A percentile compares a stretch with the other conserved stretches of the same genome.
phyloP scores from a whole-genome alignment of 129 eudicot species.

The Heracleum sosnowskyi region DNA sequence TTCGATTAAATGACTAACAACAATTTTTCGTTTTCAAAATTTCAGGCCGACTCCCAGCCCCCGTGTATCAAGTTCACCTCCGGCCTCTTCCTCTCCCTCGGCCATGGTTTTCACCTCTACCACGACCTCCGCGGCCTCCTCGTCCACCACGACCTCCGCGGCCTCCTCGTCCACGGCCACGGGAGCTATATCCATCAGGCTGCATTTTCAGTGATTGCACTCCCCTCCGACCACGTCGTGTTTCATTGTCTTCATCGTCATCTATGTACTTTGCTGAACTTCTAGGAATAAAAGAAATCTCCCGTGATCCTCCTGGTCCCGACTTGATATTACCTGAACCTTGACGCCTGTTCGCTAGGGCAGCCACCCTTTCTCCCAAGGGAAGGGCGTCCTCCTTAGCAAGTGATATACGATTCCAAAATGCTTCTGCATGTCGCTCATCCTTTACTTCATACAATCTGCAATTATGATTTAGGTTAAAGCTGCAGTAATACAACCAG shows the following conservation, averaged over 20 bases:
- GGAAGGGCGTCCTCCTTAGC: constrained; percentile 79
- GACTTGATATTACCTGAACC: constrained; percentile 47
- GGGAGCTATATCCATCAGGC: constrained; percentile 40
- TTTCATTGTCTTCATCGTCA: constrained; percentile 48
- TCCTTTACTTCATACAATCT: constrained; percentile 95
- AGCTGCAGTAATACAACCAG: not conserved
- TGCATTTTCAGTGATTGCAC: constrained; percentile 63
- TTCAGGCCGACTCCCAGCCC: not conserved
- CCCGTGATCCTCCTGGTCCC: constrained; percentile 89
- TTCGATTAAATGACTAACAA: not conserved
- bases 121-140: constrained; percentile 32
- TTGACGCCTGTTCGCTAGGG: constrained; percentile 23
- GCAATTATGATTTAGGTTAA: constrained; percentile 16
- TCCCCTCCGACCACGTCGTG: constrained; percentile 54
- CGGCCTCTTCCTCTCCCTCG: constrained; percentile 47
- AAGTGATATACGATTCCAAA: constrained; percentile 52
- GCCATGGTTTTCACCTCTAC: constrained; percentile 31
- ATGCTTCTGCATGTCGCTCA: constrained; percentile 89
- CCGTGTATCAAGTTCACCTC: constrained; percentile 14
- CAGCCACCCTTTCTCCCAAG: constrained; percentile 70
- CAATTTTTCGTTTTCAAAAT: not conserved
- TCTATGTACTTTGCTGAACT: constrained; percentile 53
- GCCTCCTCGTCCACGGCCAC: constrained; percentile 34
- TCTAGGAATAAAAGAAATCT: constrained; percentile 67
- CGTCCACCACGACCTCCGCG: constrained; percentile 17